A percentile compares a stretch with the other conserved stretches of the same genome.
Conservation (phyloP, 805 yeast species). For the Saturnispora zaruensis region DNA sequence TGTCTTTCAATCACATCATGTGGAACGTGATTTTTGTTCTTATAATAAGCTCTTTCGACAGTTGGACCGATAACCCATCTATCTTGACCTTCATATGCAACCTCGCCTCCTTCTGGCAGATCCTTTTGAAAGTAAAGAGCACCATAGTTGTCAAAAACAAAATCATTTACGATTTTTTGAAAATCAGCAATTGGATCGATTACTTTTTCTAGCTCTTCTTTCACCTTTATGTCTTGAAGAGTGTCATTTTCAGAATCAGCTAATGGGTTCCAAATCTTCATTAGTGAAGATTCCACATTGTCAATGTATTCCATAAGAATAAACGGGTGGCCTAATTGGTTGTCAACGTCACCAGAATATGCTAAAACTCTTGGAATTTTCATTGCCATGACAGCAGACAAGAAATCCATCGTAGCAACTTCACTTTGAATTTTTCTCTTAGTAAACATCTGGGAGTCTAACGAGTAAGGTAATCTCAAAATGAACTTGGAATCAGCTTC, state of each 20-base stretch:
- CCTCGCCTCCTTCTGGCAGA: slow-evolving; percentile 31
- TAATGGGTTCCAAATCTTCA: slow-evolving; percentile 89
- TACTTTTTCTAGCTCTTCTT: slow-evolving; percentile 45
- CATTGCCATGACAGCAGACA: slow-evolving; percentile 51
- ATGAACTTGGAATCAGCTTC: slow-evolving; percentile 42
- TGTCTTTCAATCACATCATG: slow-evolving; percentile 39
- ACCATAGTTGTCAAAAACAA: slow-evolving; percentile 69
- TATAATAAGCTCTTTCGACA: slow-evolving; percentile 70
- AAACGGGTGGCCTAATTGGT: slow-evolving; percentile 64
- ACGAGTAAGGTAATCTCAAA: slow-evolving; percentile 78
- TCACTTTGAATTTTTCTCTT: slow-evolving; percentile 72
- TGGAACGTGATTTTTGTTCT: slow-evolving; percentile 49
- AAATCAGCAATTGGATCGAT: slow-evolving; percentile 64
- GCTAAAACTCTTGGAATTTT: slow-evolving; percentile 68
- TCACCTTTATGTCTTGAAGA: slow-evolving; percentile 39
- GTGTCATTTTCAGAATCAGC: slow-evolving; percentile 37
- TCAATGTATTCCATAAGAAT: slow-evolving; percentile 71
- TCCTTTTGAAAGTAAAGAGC: slow-evolving; percentile 75
- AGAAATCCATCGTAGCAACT: slow-evolving; percentile 89
- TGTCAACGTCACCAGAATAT: slow-evolving; percentile 53
- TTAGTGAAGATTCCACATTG: slow-evolving; percentile 57
- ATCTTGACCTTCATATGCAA: slow-evolving; percentile 55
- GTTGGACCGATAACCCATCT: slow-evolving; percentile 93
- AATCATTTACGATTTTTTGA: slow-evolving; percentile 22
- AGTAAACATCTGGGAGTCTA: slow-evolving; percentile 57